Evolutionary conservation across 768 basidiomycete genomes (phyloP).

Genomic region (Dictyophora rubrovolvata): DNA sequence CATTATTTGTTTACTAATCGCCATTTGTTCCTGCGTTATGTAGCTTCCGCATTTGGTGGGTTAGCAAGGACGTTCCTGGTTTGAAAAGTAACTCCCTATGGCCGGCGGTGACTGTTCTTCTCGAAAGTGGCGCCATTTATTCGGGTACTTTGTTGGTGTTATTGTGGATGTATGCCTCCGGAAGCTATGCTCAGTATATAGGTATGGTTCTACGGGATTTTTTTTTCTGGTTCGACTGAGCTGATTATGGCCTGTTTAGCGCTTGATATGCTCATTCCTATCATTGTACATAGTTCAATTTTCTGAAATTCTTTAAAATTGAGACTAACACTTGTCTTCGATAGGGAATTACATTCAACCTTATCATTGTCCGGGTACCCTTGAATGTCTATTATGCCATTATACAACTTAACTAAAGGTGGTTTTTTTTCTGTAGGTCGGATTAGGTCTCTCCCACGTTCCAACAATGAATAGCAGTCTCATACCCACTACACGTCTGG

Average conservation of each 20-base stretch:
- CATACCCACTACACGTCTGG: neutral
- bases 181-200: conserved; percentile 29
- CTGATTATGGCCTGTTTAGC: neutral
- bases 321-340: neutral
- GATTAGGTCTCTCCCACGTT: neutral
- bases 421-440: neutral
- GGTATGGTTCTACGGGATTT: neutral
- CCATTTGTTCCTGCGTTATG: neutral
- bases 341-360: neutral
- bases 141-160: conserved; percentile 24
- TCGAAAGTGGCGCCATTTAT: conserved; percentile 31
- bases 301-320: neutral
- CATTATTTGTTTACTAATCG: neutral
- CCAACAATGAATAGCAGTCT: neutral
- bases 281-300: neutral
- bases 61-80: neutral
- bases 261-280: neutral
- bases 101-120: conserved; percentile 25
- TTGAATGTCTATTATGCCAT: too few species aligned
- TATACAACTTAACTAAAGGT: too few species aligned
- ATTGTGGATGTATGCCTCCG: conserved; percentile 23
- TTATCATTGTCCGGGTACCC: neutral
- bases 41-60: neutral
- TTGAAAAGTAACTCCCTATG: conserved; percentile 15
- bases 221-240: neutral